A percentile compares a stretch with the other conserved stretches of the same genome.
phyloP scores from a whole-genome alignment of 2,329 filamentous ascomycete species.

The Xylaria sp. region DNA sequence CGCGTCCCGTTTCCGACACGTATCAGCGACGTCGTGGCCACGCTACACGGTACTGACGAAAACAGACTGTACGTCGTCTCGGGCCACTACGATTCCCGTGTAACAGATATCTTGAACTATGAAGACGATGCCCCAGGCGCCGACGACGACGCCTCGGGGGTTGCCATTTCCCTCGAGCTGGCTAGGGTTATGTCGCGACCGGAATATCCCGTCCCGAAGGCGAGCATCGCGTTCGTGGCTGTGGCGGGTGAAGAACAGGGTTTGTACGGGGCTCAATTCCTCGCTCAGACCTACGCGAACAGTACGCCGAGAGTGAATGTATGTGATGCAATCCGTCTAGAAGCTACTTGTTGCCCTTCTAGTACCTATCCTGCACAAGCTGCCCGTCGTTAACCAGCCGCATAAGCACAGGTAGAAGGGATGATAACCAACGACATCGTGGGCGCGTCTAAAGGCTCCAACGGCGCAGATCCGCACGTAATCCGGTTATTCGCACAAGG shows the following conservation, averaged over 20 bases:
- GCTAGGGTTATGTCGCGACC: constrained; percentile 61
- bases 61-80: constrained; percentile 62
- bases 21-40: constrained; percentile 64
- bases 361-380: not conserved
- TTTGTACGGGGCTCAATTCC: constrained; percentile 61
- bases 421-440: constrained; percentile 69
- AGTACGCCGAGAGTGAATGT: constrained; percentile 52
- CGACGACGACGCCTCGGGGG: constrained; percentile 67
- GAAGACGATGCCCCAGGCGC: constrained; percentile 64
- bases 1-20: constrained; percentile 62
- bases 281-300: constrained; percentile 64
- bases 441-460: constrained; percentile 59
- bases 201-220: constrained; percentile 52
- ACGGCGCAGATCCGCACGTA: constrained; percentile 59
- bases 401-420: constrained; percentile 58
- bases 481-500: constrained; percentile 66
- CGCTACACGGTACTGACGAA: constrained; percentile 59
- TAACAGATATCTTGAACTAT: constrained; percentile 62
- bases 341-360: not conserved
- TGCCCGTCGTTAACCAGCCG: not conserved
- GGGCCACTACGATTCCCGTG: constrained; percentile 66
- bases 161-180: constrained; percentile 65
- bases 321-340: constrained; percentile 12
- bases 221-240: constrained; percentile 66
- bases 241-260: constrained; percentile 68